Conservation (phyloP, 495 filamentous ascomycete species). For the Aspergillus taichungensis region DNA sequence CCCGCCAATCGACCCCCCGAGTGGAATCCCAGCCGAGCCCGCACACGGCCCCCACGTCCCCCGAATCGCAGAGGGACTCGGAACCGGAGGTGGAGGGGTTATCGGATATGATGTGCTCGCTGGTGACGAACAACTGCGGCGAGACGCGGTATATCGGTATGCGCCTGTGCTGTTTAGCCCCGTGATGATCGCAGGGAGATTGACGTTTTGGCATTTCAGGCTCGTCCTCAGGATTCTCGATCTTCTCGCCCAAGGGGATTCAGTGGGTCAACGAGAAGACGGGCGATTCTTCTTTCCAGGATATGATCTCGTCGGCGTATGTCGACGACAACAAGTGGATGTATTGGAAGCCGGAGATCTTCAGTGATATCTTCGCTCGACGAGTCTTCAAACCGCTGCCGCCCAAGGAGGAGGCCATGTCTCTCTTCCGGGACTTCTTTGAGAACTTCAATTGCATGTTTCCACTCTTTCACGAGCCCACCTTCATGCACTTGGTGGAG, state of each 20-base stretch:
- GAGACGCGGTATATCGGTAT: constrained; percentile 95
- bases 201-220: constrained; percentile 38
- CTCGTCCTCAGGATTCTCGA: constrained; percentile 95
- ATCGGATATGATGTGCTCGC: constrained; percentile 98
- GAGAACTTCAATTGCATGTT: constrained; percentile 99
- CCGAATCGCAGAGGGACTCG: constrained; percentile 43
- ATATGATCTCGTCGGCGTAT: constrained; percentile 81
- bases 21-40: constrained; percentile 49
- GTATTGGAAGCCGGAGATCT: constrained; percentile 94
- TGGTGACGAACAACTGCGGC: constrained; percentile 95
- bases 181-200: too few species aligned
- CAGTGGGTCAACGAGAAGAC: constrained; percentile 99
- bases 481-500: constrained; percentile 94
- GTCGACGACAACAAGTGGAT: constrained; percentile 89
- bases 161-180: constrained; percentile 9
- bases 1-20: constrained; percentile 38
- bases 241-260: constrained; percentile 95
- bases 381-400: constrained; percentile 78
- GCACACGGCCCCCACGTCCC: constrained; percentile 52
- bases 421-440: constrained; percentile 86
- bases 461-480: constrained; percentile 92
- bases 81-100: constrained; percentile 78
- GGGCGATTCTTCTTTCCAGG: constrained; percentile 86
- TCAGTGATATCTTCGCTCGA: constrained; percentile 82
- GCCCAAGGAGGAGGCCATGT: constrained; percentile 68